These are phyloP conservation scores for Lentinula raphanica DNA, from an alignment of 768 basidiomycete species.

Conservation along the genomic window DNA sequence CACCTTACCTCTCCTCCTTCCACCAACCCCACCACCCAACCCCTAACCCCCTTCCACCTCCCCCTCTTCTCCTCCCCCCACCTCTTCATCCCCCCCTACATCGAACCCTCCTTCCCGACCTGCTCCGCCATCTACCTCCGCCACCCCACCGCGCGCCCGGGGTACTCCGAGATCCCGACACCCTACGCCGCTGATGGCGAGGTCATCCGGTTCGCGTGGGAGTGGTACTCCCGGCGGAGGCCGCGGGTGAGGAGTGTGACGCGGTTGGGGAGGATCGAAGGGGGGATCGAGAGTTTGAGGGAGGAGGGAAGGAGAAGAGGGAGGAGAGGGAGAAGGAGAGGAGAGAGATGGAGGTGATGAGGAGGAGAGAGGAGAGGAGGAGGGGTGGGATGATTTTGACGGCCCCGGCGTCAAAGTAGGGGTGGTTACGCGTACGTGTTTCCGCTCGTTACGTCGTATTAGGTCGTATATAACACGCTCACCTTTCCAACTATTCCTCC, in stretches of 20 bases:
- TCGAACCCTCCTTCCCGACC: constrained; percentile 80
- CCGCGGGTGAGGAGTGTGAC: constrained; percentile 62
- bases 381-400: not conserved
- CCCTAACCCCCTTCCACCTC: constrained; percentile 69
- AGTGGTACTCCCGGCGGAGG: constrained; percentile 80
- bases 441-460: too few species aligned
- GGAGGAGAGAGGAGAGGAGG: not conserved
- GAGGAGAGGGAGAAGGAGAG: not conserved
- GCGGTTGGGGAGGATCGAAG: constrained; percentile 59
- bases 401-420: not conserved
- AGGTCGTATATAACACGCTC: too few species aligned
- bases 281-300: constrained; percentile 50
- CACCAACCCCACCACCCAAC: constrained; percentile 14
- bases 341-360: too few species aligned
- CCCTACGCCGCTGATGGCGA: constrained; percentile 97
- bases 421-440: too few species aligned
- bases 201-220: constrained; percentile 89
- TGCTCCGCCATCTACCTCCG: constrained; percentile 92
- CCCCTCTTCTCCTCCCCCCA: constrained; percentile 86
- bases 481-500: too few species aligned
- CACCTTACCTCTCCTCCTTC: constrained; percentile 16
- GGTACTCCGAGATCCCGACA: constrained; percentile 91
- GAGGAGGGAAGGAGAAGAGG: not conserved
- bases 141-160: constrained; percentile 94
- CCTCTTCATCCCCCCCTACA: constrained; percentile 90